Evolutionary conservation across 2,329 filamentous ascomycete species (phyloP).

Genomic region (Neonectria coccinea): DNA sequence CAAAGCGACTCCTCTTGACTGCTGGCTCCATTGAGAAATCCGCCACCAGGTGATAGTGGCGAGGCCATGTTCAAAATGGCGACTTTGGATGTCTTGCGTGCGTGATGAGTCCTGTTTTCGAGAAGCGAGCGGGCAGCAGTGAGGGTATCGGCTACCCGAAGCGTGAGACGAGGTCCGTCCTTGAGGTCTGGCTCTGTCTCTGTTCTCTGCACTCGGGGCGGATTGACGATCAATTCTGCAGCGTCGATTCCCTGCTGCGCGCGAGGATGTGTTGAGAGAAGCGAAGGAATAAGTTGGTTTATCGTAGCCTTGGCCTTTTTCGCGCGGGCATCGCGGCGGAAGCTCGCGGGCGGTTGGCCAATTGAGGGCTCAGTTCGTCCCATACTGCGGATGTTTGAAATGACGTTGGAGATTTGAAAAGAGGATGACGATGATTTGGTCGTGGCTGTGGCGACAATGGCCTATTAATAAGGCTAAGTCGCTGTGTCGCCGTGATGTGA

Average conservation of each 20-base stretch:
- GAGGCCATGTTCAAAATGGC: constrained; percentile 74
- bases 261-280: constrained; percentile 55
- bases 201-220: constrained; percentile 28
- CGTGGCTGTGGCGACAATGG: not conserved
- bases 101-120: not conserved
- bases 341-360: constrained; percentile 39
- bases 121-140: constrained; percentile 56
- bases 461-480: not conserved
- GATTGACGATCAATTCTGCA: constrained; percentile 60
- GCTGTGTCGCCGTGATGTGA: not conserved
- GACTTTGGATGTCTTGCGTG: constrained; percentile 49
- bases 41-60: constrained; percentile 69
- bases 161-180: constrained; percentile 53
- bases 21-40: constrained; percentile 69
- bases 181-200: not conserved
- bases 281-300: constrained; percentile 68
- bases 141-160: constrained; percentile 65
- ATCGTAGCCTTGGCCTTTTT: constrained; percentile 68
- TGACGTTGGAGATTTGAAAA: not conserved
- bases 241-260: constrained; percentile 66
- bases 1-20: constrained; percentile 73
- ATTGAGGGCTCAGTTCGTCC: constrained; percentile 43
- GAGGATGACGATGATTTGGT: no score
- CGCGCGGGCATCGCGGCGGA: constrained; percentile 56
- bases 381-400: constrained; percentile 26